Evolutionary conservation across 192 early-diverging fungal genomes (phyloP).

Genomic region (Thamnidium elegans): DNA sequence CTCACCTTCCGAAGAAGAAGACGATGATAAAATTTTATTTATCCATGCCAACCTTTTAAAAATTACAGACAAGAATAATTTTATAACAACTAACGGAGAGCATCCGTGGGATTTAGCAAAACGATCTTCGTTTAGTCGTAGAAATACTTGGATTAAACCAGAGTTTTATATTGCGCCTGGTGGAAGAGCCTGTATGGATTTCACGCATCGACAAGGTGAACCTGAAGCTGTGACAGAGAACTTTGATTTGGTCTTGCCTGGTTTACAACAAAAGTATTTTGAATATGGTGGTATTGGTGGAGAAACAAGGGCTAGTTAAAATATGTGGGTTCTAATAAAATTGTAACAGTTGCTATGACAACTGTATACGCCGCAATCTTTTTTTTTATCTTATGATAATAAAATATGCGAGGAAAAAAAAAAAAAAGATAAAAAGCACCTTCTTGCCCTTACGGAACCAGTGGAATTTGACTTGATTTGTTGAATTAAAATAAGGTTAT

Average conservation of each 20-base stretch:
- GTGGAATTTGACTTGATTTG: too few relatives aligned
- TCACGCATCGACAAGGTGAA: constrained; percentile 24
- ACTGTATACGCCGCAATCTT: too few relatives aligned
- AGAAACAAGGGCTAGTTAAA: too few relatives aligned
- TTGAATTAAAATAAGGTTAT: too few relatives aligned
- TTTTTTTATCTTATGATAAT: too few relatives aligned
- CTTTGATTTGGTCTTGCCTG: constrained; percentile 25
- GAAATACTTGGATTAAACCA: constrained; percentile 26
- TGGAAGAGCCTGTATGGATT: constrained; percentile 33
- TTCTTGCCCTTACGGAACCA: too few relatives aligned
- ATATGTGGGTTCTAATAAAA: too few relatives aligned
- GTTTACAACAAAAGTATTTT: constrained; percentile 32
- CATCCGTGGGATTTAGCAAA: constrained; percentile 22
- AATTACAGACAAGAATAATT: constrained; percentile 22
- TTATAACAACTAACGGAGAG: constrained; percentile 17
- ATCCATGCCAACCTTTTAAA: constrained; percentile 39
- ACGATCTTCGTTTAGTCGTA: constrained; percentile 14
- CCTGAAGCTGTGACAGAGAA: constrained; percentile 10
- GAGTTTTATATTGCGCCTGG: constrained; percentile 24
- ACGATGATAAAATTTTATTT: constrained; percentile 24
- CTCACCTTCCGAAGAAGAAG: not conserved
- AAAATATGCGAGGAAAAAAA: too few relatives aligned
- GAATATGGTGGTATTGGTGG: constrained; percentile 21
- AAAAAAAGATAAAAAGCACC: too few relatives aligned
- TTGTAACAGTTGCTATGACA: too few relatives aligned